Conservation (phyloP, 352 stramenopile genomes). For the Phytophthora pini region DNA sequence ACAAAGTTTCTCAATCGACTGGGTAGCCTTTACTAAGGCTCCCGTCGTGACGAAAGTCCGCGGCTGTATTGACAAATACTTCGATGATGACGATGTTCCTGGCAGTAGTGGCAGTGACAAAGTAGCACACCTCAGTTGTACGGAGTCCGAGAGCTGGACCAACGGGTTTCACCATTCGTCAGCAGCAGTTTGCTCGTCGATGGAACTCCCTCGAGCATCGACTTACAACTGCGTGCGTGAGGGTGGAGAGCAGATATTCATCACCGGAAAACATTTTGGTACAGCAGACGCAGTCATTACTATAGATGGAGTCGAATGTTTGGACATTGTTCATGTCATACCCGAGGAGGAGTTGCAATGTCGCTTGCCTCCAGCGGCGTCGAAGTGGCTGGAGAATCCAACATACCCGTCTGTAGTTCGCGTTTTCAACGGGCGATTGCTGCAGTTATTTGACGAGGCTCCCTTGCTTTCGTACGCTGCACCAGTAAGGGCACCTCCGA, state of each 20-base stretch:
- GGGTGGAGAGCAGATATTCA: slow-evolving; percentile 60
- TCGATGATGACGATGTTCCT: slow-evolving; percentile 27
- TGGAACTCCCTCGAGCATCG: slow-evolving; percentile 58
- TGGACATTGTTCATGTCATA: slow-evolving; percentile 60
- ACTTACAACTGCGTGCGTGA: slow-evolving; percentile 79
- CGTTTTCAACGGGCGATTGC: slow-evolving; percentile 69
- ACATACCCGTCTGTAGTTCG: slow-evolving; percentile 59
- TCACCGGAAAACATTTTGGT: slow-evolving; percentile 82
- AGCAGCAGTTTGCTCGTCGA: slow-evolving; percentile 47
- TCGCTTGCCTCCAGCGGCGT: slow-evolving; percentile 59
- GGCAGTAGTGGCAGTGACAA: slow-evolving; percentile 14
- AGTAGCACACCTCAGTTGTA: slow-evolving; percentile 52
- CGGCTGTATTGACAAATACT: slow-evolving; percentile 83
- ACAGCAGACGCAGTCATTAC: slow-evolving; percentile 67
- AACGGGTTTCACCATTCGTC: slow-evolving; percentile 58
- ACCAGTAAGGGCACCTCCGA: slow-evolving; percentile 38
- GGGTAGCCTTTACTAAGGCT: slow-evolving; percentile 74
- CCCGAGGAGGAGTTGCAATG: slow-evolving; percentile 78
- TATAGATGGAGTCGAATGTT: slow-evolving; percentile 75
- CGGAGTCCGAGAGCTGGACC: slow-evolving; percentile 41
- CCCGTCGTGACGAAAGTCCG: slow-evolving; percentile 78
- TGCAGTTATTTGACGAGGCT: slow-evolving; percentile 62
- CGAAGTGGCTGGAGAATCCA: slow-evolving; percentile 37
- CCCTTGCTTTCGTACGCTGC: slow-evolving; percentile 74
- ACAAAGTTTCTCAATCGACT: slow-evolving; percentile 76